These are phyloP conservation scores for Calocera viscosa DNA, from an alignment of 768 basidiomycete species.

Conservation along the genomic window DNA sequence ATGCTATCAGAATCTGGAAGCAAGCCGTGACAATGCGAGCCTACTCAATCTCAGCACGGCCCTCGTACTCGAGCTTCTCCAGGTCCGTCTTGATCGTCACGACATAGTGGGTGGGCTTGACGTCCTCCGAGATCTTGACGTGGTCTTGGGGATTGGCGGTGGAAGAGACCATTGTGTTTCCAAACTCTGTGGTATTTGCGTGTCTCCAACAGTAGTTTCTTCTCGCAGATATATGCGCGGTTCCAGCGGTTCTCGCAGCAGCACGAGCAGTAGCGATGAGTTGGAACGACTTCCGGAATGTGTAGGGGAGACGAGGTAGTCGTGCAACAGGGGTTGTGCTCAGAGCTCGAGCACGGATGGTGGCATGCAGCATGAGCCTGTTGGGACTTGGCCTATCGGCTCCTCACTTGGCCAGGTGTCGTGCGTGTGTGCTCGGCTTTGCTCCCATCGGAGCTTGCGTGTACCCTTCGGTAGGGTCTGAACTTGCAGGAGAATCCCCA, in stretches of 20 bases:
- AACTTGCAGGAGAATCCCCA: no score
- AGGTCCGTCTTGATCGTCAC: constrained; percentile 46
- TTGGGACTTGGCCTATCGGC: no score
- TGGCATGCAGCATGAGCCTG: no score
- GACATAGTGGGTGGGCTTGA: constrained; percentile 27
- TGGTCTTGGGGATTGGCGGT: neutral
- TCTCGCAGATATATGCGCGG: neutral
- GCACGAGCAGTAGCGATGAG: neutral
- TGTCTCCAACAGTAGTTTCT: neutral
- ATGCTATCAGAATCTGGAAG: neutral
- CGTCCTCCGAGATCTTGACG: neutral
- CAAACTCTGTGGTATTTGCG: neutral
- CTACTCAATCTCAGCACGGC: constrained; percentile 59
- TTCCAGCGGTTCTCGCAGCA: neutral
- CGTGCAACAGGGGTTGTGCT: no score
- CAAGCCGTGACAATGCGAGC: constrained; percentile 21
- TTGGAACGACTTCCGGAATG: neutral
- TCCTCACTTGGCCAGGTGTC: no score
- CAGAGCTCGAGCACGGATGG: no score
- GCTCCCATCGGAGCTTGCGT: no score
- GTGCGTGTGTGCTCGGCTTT: no score
- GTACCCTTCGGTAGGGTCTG: no score
- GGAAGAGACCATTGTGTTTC: neutral
- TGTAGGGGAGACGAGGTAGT: no score
- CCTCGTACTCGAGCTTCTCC: constrained; percentile 58